Evolutionary conservation across 1,139 yeast species (phyloP).

Genomic region (Saccharomyces hybrid): DNA sequence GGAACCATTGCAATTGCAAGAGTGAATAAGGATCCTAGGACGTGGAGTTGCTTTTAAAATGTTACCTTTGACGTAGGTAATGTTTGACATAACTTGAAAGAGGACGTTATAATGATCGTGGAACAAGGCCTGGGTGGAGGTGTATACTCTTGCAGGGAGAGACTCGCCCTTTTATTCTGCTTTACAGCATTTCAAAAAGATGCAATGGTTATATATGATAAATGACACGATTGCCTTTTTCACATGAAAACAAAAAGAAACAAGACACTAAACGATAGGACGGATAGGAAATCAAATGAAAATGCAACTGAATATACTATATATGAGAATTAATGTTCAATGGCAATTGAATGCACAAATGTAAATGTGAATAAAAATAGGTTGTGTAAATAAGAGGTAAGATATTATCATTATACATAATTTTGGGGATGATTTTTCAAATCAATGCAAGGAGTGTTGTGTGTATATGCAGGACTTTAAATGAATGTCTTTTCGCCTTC

Average conservation of each 20-base stretch:
- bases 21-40: conserved; percentile 39
- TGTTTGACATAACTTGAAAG: conserved; percentile 8
- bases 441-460: background rate
- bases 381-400: background rate
- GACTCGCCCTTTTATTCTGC: background rate
- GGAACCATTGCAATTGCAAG: conserved; percentile 69
- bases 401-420: background rate
- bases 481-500: conserved; percentile 16
- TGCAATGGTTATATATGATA: background rate
- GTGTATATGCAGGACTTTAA: conserved; percentile 2
- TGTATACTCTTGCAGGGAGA: background rate
- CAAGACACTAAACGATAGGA: background rate
- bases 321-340: background rate
- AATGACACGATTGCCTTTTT: background rate
- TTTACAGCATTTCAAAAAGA: background rate
- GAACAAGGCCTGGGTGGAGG: background rate
- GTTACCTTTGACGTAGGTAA: conserved; percentile 21
- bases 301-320: background rate
- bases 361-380: background rate
- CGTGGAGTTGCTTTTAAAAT: conserved; percentile 9
- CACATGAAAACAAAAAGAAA: background rate
- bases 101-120: background rate
- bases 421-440: background rate
- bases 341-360: background rate
- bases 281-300: background rate